Evolutionary conservation across 2,329 filamentous ascomycete species (phyloP).

Genomic region (Aspergillus luchuensis): DNA sequence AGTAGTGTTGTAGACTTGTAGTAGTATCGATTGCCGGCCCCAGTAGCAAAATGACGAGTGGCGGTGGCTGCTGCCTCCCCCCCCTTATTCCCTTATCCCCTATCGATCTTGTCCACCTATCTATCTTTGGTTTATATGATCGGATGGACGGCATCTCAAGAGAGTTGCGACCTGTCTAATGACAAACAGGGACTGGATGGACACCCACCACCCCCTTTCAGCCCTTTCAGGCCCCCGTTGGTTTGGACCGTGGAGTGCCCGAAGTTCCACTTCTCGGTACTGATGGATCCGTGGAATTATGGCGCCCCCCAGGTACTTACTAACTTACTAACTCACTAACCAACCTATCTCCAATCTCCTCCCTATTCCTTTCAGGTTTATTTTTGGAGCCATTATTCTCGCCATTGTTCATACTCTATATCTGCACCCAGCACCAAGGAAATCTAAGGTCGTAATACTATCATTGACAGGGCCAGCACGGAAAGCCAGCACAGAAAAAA

Average conservation of each 20-base stretch:
- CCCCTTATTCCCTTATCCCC: not conserved
- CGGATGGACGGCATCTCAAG: not conserved
- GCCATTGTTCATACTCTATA: not conserved
- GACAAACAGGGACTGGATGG: not conserved
- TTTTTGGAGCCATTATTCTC: not conserved
- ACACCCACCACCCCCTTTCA: no score
- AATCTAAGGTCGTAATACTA: slow-evolving; percentile 1
- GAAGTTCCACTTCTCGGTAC: not conserved
- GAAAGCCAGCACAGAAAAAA: not conserved
- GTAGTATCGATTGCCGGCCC: not conserved
- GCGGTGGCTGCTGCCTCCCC: not conserved
- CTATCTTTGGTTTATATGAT: not conserved
- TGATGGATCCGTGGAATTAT: slow-evolving; percentile 1
- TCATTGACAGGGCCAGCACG: not conserved
- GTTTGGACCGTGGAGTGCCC: not conserved
- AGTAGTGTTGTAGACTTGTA: no score
- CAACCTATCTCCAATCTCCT: not conserved
- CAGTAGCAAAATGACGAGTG: not conserved
- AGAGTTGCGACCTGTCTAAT: not conserved
- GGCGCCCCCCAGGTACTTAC: not conserved
- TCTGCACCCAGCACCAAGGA: not conserved
- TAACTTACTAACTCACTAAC: not conserved
- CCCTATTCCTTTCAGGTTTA: no score
- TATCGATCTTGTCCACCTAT: not conserved
- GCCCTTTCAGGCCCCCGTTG: not conserved